Percentiles rank a stretch among this genome's conserved stretches.
Evolutionary conservation across 495 filamentous ascomycete genomes (phyloP).

Genomic region (Daldinia caldariorum): DNA sequence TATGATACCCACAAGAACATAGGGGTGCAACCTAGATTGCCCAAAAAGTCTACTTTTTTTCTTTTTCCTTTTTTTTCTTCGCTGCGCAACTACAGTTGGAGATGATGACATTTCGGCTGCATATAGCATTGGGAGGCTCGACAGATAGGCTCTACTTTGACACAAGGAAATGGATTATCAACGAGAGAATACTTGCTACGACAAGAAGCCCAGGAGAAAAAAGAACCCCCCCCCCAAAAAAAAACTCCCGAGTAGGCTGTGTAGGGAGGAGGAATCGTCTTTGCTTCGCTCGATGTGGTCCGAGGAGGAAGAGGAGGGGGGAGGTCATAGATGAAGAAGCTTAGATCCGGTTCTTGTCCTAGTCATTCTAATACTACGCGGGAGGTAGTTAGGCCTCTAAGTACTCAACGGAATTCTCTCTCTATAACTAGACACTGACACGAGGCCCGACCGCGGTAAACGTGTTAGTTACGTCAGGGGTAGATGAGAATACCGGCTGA

Average conservation of each 20-base stretch:
- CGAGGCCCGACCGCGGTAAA: not conserved
- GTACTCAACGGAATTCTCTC: not conserved
- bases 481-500: not conserved
- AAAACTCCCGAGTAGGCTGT: not conserved
- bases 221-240: no score
- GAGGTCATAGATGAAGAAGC: not conserved
- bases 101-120: conserved; percentile 25
- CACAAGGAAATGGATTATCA: not conserved
- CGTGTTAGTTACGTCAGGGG: not conserved
- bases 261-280: not conserved
- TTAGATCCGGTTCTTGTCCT: not conserved
- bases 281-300: not conserved
- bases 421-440: not conserved
- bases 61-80: conserved; percentile 17
- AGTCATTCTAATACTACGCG: not conserved
- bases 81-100: conserved; percentile 25
- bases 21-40: conserved; percentile 46
- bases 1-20: conserved; percentile 45
- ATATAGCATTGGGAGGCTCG: conserved; percentile 23
- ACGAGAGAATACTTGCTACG: not conserved
- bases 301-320: not conserved
- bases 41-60: conserved; percentile 27
- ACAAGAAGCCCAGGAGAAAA: not conserved
- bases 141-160: not conserved
- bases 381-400: not conserved